Percentiles rank a stretch among this genome's conserved stretches.
phyloP scores from a whole-genome alignment of 805 yeast genomes.

The Wickerhamomyces canadensis region DNA sequence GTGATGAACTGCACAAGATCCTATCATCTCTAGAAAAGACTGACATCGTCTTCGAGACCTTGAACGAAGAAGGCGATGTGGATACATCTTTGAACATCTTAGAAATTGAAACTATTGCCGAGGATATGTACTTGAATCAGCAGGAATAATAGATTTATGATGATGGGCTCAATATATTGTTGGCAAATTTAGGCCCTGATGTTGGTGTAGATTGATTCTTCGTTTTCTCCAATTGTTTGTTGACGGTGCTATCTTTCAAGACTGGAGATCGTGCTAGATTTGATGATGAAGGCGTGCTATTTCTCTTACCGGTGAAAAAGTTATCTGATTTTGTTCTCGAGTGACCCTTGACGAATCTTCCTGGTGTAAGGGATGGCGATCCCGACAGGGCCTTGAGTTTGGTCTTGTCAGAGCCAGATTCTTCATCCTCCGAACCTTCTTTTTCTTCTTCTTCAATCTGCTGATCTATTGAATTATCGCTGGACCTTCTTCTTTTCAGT shows the following conservation, averaged over 20 bases:
- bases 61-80: slow-evolving; percentile 32
- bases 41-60: slow-evolving; percentile 53
- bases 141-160: neutral
- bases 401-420: neutral
- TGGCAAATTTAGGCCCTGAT: neutral
- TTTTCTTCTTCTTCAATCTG: slow-evolving; percentile 10
- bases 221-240: too few species aligned
- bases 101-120: slow-evolving; percentile 58
- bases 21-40: slow-evolving; percentile 32
- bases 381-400: too few species aligned
- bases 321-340: slow-evolving; percentile 18
- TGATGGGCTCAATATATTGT: neutral
- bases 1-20: slow-evolving; percentile 54
- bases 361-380: neutral
- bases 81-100: slow-evolving; percentile 39
- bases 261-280: neutral
- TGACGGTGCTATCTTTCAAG: too few species aligned
- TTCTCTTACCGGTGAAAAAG: slow-evolving; percentile 1
- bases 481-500: slow-evolving; percentile 20
- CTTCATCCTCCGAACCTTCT: slow-evolving; percentile 14
- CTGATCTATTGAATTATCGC: slow-evolving; percentile 20
- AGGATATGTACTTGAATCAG: slow-evolving; percentile 31
- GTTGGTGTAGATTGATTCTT: neutral
- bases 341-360: slow-evolving; percentile 9
- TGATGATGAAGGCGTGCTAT: neutral